Evolutionary conservation across 2,329 filamentous ascomycete species (phyloP).

Genomic region (Nothopassalora personata): DNA sequence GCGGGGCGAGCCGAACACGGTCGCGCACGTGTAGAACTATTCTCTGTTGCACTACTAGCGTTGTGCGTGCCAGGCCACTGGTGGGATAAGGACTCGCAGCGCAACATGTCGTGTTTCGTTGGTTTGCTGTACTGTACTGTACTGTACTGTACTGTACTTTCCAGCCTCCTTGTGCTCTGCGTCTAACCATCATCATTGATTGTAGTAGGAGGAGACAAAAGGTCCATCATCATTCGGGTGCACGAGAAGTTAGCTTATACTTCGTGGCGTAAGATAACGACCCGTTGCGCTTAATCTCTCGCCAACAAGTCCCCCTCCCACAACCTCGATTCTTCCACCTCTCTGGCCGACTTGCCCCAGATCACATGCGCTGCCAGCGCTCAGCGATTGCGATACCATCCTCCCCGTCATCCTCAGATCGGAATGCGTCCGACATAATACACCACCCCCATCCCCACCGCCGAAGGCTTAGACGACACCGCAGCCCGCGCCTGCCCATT

Average conservation of each 20-base stretch:
- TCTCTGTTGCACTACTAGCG: not conserved
- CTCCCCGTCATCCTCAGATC: not conserved
- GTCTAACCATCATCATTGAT: not conserved
- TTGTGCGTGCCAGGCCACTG: not conserved
- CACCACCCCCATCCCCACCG: not conserved
- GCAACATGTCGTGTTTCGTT: not conserved
- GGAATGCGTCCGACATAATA: not conserved
- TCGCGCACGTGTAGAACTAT: not conserved
- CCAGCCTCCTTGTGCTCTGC: not conserved
- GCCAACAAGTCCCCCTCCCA: not conserved
- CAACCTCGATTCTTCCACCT: not conserved
- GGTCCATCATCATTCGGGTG: not conserved
- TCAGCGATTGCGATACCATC: not conserved
- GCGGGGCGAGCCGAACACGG: not conserved
- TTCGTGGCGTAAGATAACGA: not conserved
- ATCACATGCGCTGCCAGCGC: not conserved
- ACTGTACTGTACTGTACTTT: too few species aligned
- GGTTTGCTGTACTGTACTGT: not conserved
- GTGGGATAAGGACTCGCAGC: not conserved
- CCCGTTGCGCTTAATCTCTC: not conserved
- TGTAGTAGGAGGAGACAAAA: not conserved
- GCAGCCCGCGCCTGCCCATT: conserved; percentile 1
- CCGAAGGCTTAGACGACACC: not conserved
- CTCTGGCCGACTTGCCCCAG: not conserved
- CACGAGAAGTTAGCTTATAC: not conserved